A percentile compares a stretch with the other conserved stretches of the same genome.
phyloP scores from a whole-genome alignment of 148 eudicot species.

The Rhododendron molle region DNA sequence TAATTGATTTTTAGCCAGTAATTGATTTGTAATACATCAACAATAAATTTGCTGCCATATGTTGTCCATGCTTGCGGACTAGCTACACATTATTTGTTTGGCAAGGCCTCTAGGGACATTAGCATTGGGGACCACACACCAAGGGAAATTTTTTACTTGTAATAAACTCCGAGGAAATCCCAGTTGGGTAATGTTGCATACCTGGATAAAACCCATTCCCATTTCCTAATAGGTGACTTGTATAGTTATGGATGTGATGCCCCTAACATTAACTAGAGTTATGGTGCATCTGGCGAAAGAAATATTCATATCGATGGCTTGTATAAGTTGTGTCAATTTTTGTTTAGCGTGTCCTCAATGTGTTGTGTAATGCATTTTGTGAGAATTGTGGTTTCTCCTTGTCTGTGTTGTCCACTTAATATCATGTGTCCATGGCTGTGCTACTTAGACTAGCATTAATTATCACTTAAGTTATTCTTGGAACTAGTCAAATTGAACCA shows the following conservation, averaged over 20 bases:
- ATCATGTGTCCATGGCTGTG: neutral
- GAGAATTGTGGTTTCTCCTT: neutral
- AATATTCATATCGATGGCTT: neutral
- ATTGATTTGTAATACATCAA: neutral
- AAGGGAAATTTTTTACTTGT: neutral
- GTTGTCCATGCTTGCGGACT: neutral
- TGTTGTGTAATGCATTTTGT: neutral
- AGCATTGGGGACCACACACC: neutral
- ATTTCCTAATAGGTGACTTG: neutral
- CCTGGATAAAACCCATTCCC: neutral
- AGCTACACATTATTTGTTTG: neutral
- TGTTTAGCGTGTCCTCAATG: neutral
- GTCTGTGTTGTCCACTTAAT: neutral
- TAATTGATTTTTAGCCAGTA: neutral
- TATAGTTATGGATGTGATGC: neutral
- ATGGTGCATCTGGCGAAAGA: neutral
- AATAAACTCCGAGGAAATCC: neutral
- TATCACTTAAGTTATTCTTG: neutral
- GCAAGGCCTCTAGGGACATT: neutral
- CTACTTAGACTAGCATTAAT: neutral
- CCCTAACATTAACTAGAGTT: neutral
- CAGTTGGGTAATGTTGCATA: neutral
- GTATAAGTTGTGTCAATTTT: neutral
- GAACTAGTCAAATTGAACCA: neutral
- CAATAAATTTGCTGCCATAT: neutral